Conservation (phyloP, 192 early-diverging fungal genomes). For the Geranomyces variabilis region DNA sequence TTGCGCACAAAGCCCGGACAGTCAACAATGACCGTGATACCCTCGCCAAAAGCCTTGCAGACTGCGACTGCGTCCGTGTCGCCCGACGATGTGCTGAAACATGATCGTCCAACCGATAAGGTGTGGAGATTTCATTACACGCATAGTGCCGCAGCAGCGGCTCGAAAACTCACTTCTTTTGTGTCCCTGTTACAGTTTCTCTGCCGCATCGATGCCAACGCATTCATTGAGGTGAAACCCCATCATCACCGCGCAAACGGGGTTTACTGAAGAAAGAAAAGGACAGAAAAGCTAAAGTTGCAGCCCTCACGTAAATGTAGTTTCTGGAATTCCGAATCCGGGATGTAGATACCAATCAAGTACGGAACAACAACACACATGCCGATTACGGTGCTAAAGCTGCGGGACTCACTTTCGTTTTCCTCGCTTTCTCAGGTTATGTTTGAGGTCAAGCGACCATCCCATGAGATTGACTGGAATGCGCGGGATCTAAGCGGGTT, state of each 20-base stretch:
- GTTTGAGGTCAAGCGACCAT: slow-evolving; percentile 52
- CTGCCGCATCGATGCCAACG: slow-evolving; percentile 27
- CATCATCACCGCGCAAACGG: not conserved
- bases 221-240: slow-evolving; percentile 31
- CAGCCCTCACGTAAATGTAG: slow-evolving; percentile 32
- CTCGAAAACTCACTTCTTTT: not conserved
- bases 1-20: no score
- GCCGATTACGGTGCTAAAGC: not conserved
- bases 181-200: slow-evolving; percentile 34
- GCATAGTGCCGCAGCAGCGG: not conserved
- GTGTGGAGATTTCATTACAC: slow-evolving; percentile 12
- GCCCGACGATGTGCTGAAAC: slow-evolving; percentile 21
- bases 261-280: no score
- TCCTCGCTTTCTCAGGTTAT: slow-evolving; percentile 27
- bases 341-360: slow-evolving; percentile 42
- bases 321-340: slow-evolving; percentile 57
- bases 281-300: no score
- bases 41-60: not conserved
- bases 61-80: not conserved
- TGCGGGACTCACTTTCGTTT: not conserved
- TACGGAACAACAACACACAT: not conserved
- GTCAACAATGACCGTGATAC: not conserved
- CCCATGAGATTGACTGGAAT: slow-evolving; percentile 39
- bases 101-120: slow-evolving; percentile 37
- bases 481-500: not conserved